Evolutionary conservation across 176 grass and related monocot genomes (phyloP).

Genomic region (Oryza nivara): DNA sequence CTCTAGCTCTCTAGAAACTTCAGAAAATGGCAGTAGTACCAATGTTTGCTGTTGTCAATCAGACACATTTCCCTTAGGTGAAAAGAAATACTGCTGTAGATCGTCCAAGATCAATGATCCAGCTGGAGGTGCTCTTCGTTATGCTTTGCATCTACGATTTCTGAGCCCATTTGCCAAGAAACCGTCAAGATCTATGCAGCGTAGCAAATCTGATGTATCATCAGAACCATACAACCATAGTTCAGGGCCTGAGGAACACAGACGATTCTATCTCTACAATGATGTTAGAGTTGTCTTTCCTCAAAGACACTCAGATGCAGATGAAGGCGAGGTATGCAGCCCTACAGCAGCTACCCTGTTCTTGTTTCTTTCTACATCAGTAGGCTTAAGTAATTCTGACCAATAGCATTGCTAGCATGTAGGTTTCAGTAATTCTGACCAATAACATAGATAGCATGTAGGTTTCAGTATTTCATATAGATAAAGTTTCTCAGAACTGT

Average conservation of each 20-base stretch:
- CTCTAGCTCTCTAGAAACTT: conserved; percentile 11
- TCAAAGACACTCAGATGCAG: conserved; percentile 88
- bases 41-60: conserved; percentile 46
- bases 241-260: conserved; percentile 43
- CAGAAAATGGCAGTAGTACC: conserved; percentile 33
- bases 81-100: conserved; percentile 50
- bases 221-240: conserved; percentile 27
- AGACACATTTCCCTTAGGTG: conserved; percentile 29
- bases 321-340: conserved; percentile 86
- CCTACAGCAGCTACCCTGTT: neutral
- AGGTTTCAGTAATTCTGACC: neutral
- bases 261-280: conserved; percentile 90
- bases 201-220: conserved; percentile 62
- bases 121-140: conserved; percentile 70
- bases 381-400: neutral
- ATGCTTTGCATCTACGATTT: conserved; percentile 96
- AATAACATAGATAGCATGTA: conserved; percentile 2
- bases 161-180: conserved; percentile 69
- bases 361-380: conserved; percentile 4
- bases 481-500: neutral
- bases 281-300: conserved; percentile 97
- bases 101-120: conserved; percentile 69
- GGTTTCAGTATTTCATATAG: neutral
- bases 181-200: conserved; percentile 62
- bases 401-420: neutral